These are phyloP conservation scores for Histomonas meleagridis DNA, from an alignment of 208 protist species.

Conservation along the genomic window DNA sequence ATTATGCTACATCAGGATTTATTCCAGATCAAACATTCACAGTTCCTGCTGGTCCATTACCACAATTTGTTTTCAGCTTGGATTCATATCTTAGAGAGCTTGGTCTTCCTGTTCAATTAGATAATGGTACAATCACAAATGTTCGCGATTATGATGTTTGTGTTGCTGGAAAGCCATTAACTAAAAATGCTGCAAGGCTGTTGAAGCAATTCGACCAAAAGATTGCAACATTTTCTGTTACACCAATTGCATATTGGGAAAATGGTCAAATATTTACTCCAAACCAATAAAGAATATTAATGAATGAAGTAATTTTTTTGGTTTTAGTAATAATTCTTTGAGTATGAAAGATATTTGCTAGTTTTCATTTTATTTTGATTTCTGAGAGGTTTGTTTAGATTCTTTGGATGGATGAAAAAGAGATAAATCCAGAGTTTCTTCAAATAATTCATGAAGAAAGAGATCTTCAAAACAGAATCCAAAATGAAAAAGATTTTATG, in stretches of 20 bases:
- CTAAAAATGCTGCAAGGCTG: not conserved
- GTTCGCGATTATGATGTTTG: constrained; percentile 28
- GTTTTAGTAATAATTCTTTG: too few relatives aligned
- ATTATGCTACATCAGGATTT: not conserved
- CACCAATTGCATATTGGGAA: not conserved
- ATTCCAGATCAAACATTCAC: not conserved
- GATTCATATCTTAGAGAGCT: constrained; percentile 2
- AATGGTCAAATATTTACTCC: not conserved
- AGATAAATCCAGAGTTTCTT: too few relatives aligned
- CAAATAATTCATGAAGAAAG: too few relatives aligned
- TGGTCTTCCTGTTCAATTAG: constrained; percentile 23
- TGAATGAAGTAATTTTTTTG: too few relatives aligned
- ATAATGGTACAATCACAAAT: constrained; percentile 18
- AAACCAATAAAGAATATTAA: too few relatives aligned
- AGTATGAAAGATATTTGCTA: too few relatives aligned
- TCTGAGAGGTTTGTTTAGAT: too few relatives aligned
- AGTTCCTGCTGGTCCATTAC: not conserved
- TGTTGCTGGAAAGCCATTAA: not conserved
- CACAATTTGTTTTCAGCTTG: not conserved
- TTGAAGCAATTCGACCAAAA: not conserved
- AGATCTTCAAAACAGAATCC: too few relatives aligned
- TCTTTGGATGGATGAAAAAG: too few relatives aligned
- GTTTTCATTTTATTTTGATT: too few relatives aligned
- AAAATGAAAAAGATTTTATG: too few relatives aligned
- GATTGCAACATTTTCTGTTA: not conserved